A percentile compares a stretch with the other conserved stretches of the same genome.
Evolutionary conservation across 148 eudicot genomes (phyloP).

Genomic region (Tetragonia tetragonoides): DNA sequence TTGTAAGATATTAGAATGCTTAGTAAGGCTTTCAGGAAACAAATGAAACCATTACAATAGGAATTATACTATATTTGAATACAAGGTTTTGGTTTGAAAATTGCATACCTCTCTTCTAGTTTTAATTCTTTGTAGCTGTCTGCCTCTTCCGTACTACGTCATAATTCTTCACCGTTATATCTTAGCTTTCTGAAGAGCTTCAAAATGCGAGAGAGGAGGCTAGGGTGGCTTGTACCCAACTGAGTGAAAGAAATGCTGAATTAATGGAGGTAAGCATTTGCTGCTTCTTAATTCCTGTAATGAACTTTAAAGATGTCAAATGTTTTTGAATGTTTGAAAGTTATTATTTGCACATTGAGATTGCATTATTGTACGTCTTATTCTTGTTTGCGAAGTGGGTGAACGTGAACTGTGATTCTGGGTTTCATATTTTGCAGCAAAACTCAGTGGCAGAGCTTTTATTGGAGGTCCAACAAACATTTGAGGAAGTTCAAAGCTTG

Average conservation of each 20-base stretch:
- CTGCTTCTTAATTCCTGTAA: slow-evolving; percentile 16
- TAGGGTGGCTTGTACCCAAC: slow-evolving; percentile 45
- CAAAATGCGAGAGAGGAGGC: slow-evolving; percentile 61
- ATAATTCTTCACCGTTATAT: slow-evolving; percentile 2
- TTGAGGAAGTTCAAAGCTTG: slow-evolving; percentile 53
- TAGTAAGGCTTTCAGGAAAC: not conserved
- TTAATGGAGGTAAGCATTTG: slow-evolving; percentile 33
- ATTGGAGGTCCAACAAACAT: slow-evolving; percentile 55
- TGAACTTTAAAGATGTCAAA: not conserved
- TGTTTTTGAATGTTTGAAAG: slow-evolving; percentile 6
- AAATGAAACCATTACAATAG: not conserved
- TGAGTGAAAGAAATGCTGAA: slow-evolving; percentile 28
- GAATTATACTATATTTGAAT: not conserved
- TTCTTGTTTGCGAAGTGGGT: not conserved
- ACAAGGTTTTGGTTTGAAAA: not conserved
- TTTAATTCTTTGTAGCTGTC: not conserved
- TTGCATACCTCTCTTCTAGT: not conserved
- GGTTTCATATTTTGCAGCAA: slow-evolving; percentile 38
- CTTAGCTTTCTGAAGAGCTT: slow-evolving; percentile 60
- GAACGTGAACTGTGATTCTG: not conserved
- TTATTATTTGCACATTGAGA: not conserved
- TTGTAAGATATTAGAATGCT: not conserved
- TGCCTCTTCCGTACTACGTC: not conserved
- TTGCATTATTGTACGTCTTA: not conserved
- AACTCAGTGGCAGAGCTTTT: slow-evolving; percentile 44